Base-by-base conservation (phyloP, 1,284 basidiomycete genomes). In the Acaromyces ingoldii region DNA sequence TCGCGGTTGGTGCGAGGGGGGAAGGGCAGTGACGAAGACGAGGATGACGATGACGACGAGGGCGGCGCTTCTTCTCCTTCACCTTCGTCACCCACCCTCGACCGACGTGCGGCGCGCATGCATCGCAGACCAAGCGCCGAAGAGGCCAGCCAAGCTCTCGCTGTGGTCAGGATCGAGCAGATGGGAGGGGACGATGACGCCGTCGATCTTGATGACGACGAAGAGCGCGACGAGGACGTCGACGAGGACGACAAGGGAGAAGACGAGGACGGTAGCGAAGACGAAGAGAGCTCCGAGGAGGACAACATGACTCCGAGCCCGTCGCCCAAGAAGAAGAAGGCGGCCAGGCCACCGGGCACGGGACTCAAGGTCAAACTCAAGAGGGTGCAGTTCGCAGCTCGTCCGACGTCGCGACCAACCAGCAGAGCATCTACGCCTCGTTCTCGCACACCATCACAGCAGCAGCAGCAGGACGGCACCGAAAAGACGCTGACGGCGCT, bases 221-320 rank as follows among this genome's bases (percentile, higher is more conserved):
- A 6, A 11, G 21, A 33, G 22, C 45, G 31, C 9, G 24, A 37
- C 22, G 45, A 48, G n/a, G 7, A n/a, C 1, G 33, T 17, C 13
- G 45, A 48, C 13, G 42, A 15, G 26, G 33, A 30, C 10, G 51
- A 52, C 4, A 52, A 58, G 2, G 47, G 55, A 10, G 61, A 63
- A 4, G 58, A 52, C 9, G 54, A 58, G 5, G 51, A 58, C 15
- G 58, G 28, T 17, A 50, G 51, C 6, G 55, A 59, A 22, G 58
- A 60, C 30, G 57, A 62, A 36, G 57, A 62, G 42, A 58, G 54
- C 34, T 56, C 58, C 19, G 60, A 58, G 17, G 58, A 63, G 19
- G 58, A 63, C 36, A 57, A 61, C 17, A 38, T 62, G 3, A 54
- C 61, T 30, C 49, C 55, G 7, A 49, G 51, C 6, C 39, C 26